Conservation (phyloP, 169 alveolate genomes). For the Cryptosporidium ryanae region DNA sequence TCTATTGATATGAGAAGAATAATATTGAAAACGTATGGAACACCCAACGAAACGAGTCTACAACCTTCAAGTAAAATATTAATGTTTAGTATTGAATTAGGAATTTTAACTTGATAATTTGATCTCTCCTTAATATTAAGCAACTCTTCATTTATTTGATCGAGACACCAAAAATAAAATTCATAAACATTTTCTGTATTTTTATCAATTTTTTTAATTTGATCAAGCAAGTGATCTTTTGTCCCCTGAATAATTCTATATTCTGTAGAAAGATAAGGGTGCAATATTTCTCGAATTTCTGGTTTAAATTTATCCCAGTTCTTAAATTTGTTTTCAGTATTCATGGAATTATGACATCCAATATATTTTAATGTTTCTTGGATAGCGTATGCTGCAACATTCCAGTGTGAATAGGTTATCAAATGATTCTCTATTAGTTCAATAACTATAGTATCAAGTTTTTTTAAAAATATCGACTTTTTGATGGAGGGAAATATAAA, state of each 20-base stretch:
- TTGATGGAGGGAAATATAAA: conserved; percentile 5
- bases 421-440: conserved; percentile 39
- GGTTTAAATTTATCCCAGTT: conserved; percentile 35
- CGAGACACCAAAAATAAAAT: conserved; percentile 72
- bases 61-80: conserved; percentile 59
- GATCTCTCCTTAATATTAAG: not conserved
- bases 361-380: conserved; percentile 65
- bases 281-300: conserved; percentile 30
- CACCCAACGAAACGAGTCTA: conserved; percentile 67
- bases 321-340: not conserved
- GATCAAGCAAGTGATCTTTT: conserved; percentile 49
- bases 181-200: conserved; percentile 64
- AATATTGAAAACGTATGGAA: conserved; percentile 56
- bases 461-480: conserved; percentile 31
- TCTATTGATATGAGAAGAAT: conserved; percentile 46
- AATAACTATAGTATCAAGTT: conserved; percentile 22
- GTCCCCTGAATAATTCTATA: conserved; percentile 64
- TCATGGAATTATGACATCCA: conserved; percentile 46
- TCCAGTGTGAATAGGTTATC: conserved; percentile 71
- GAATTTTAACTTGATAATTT: not conserved
- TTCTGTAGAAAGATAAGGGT: conserved; percentile 63
- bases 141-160: conserved; percentile 30
- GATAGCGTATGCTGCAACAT: conserved; percentile 72
- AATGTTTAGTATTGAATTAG: conserved; percentile 19
- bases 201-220: conserved; percentile 17